These are phyloP conservation scores for Fusarium clavum DNA, from an alignment of 2,329 filamentous ascomycete species.

Conservation along the genomic window DNA sequence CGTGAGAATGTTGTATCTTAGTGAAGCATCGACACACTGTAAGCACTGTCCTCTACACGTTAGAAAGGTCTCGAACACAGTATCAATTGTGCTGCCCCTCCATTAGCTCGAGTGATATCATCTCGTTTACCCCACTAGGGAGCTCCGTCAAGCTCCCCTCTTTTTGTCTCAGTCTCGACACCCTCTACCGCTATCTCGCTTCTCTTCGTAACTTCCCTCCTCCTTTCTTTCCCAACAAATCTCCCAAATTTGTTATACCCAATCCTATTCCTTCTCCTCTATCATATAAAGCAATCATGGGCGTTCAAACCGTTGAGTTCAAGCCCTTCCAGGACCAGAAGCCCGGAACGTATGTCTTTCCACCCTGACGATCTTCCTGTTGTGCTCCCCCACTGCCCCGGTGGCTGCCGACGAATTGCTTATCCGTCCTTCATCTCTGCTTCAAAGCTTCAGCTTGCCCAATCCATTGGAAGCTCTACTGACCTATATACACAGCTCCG, in stretches of 20 bases:
- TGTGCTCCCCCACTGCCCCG: constrained; percentile 20
- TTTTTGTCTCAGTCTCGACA: constrained; percentile 35
- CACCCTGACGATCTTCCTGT: constrained; percentile 14
- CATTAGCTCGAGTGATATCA: constrained; percentile 48
- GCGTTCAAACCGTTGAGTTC: constrained; percentile 80
- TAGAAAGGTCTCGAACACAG: constrained; percentile 18
- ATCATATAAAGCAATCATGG: constrained; percentile 65
- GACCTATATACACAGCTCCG: constrained; percentile 72
- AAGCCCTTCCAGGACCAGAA: constrained; percentile 96
- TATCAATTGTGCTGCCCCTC: constrained; percentile 42
- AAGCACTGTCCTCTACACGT: constrained; percentile 16
- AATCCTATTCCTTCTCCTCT: constrained; percentile 2
- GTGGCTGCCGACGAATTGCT: constrained; percentile 7
- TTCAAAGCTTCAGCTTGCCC: neutral
- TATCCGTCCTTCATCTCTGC: neutral
- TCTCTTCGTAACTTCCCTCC: constrained; percentile 16
- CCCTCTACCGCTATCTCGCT: constrained; percentile 20
- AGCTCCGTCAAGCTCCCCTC: constrained; percentile 49
- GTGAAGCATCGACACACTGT: constrained; percentile 5
- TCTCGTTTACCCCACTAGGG: constrained; percentile 41
- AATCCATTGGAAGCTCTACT: constrained; percentile 11
- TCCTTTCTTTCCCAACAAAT: constrained; percentile 35
- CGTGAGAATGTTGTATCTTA: constrained; percentile 13
- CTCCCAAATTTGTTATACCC: neutral
- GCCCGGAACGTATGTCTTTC: constrained; percentile 89